Conservation (phyloP, 139 green algal genomes). For the Mesotaenium endlicherianum region DNA sequence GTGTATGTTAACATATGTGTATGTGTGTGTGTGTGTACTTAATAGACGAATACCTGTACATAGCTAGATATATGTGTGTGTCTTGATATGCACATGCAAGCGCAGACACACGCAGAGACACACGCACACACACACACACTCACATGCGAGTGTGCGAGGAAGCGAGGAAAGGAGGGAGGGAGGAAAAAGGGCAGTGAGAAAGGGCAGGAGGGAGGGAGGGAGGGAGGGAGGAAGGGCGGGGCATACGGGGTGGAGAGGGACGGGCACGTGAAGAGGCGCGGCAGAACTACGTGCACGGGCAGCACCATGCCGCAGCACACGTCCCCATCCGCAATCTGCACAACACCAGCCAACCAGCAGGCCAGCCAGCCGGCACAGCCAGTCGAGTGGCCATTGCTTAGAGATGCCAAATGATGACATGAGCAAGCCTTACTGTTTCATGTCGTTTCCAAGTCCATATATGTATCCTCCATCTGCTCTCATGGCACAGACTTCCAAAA, state of each 20-base stretch:
- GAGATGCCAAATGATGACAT: too few species aligned
- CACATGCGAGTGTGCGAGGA: not conserved
- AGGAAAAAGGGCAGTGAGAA: not conserved
- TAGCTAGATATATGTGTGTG: too few species aligned
- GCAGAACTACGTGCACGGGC: slow-evolving; percentile 17
- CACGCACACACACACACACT: not conserved
- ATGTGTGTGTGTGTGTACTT: too few species aligned
- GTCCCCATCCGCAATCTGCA: slow-evolving; percentile 34
- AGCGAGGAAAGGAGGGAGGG: not conserved
- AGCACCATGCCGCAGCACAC: not conserved
- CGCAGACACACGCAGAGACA: too few species aligned
- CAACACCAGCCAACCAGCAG: not conserved
- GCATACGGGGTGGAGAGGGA: not conserved
- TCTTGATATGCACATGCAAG: too few species aligned
- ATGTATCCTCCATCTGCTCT: not conserved
- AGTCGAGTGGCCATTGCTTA: too few species aligned
- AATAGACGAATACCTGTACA: too few species aligned
- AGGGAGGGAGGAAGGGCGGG: not conserved
- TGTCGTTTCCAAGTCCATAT: too few species aligned
- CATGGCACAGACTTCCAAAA: slow-evolving; percentile 8
- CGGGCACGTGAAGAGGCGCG: slow-evolving; percentile 29
- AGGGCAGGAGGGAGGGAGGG: not conserved
- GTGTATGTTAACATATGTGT: too few species aligned
- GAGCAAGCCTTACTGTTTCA: too few species aligned
- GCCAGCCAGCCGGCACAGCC: too few species aligned